A percentile compares a stretch with the other conserved stretches of the same genome.
phyloP scores from a whole-genome alignment of 176 grass and related monocot genomes.

The Carex cristatella region DNA sequence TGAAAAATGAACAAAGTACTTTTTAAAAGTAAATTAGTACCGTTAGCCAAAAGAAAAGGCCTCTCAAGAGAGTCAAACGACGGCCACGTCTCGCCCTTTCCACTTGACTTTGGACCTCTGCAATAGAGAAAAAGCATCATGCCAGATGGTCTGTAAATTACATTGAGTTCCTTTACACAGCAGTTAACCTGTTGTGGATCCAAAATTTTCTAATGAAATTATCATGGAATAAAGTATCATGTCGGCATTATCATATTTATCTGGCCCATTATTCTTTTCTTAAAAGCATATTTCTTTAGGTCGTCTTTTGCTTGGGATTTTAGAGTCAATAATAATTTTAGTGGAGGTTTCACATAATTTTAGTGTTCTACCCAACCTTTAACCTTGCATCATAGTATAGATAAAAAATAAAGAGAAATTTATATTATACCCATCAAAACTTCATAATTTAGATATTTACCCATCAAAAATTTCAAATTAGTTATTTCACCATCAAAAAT shows the following conservation, averaged over 20 bases:
- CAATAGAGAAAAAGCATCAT: slow-evolving; percentile 21
- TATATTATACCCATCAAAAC: too few relatives aligned
- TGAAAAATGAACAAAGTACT: not conserved
- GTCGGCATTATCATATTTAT: not conserved
- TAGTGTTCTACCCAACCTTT: not conserved
- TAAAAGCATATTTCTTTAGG: not conserved
- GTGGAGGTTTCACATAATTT: not conserved
- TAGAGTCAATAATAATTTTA: not conserved
- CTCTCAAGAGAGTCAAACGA: slow-evolving; percentile 63
- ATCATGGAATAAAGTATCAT: not conserved
- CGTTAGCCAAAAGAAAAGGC: slow-evolving; percentile 79
- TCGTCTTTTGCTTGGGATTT: not conserved
- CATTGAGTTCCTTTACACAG: not conserved
- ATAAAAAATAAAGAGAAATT: not conserved
- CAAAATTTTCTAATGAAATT: not conserved
- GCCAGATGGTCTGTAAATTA: slow-evolving; percentile 2
- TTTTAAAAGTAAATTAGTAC: slow-evolving; percentile 19
- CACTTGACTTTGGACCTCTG: slow-evolving; percentile 45
- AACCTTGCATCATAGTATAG: not conserved
- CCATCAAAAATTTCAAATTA: too few relatives aligned
- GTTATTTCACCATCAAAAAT: too few relatives aligned
- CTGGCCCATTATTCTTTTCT: not conserved
- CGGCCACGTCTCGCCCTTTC: not conserved
- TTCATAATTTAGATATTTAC: too few relatives aligned
- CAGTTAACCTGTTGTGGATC: not conserved